Base-by-base conservation (phyloP, 148 eudicot genomes). In the Persicaria tinctoria region DNA sequence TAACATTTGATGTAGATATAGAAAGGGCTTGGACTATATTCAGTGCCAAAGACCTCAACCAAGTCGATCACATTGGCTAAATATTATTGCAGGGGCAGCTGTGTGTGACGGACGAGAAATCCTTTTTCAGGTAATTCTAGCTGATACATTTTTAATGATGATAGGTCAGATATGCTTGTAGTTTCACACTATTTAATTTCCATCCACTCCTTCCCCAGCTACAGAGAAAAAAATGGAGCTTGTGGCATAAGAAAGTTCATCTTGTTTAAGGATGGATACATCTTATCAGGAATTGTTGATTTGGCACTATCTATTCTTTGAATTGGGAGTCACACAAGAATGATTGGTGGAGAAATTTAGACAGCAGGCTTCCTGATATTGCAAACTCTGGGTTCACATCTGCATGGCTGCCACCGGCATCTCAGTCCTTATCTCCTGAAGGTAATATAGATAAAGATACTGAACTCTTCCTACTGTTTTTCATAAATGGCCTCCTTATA, bases 271-370 rank as follows among this genome's bases (percentile, higher is more conserved):
- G 70, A 11, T 38, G 38, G 47, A 20, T 20, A 0, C 23, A 20
- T 20, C 23, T 20, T 20, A 20, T 20, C 23, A 20, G 23, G 23
- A 20, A 20, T 20, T 64, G 47, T 3, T 57, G 23, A 9, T 57
- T 17, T n/a, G 12, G 70, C 70, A 41, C 38, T 32, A 20, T 70
- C 17, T 54, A 18, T 1, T 56, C 93, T 75, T 93, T 89, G 80
- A 91, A 91, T 80, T 93, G 98, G 98, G 98, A 93, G 82, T 88
- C 98, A 55, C 93, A 87, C 76, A 93, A 93, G 86, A 78, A 84
- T 81, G 83, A 85, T 77, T 93, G 98, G 98, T 93, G 98, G 98
- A 84, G 75, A 74, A 88, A 87, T 63, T 80, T 93, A 60, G 97
- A 87, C 68, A 73, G 55, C 70, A 91, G 86, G 84, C 83, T 88